phyloP scores from a whole-genome alignment of 345 rosid genomes.

The Eucalyptus pauciflora region DNA sequence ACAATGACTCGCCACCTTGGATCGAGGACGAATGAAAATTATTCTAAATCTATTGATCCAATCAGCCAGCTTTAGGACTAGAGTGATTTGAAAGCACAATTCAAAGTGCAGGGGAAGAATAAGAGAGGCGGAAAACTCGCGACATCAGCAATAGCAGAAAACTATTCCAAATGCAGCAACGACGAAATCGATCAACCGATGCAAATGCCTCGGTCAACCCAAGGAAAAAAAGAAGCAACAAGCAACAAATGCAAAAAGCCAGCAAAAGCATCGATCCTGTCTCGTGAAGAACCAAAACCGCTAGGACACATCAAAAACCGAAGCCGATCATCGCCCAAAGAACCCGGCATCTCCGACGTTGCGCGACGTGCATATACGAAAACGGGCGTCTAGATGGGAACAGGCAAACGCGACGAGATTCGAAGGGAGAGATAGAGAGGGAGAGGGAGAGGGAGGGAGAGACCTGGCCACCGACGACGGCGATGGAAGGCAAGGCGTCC shows the following conservation, averaged over 20 bases:
- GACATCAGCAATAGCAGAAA: neutral
- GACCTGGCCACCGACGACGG: constrained; percentile 98
- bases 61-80: neutral
- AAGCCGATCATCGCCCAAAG: neutral
- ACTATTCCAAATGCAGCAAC: neutral
- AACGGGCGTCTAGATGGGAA: neutral
- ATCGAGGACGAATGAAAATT: neutral
- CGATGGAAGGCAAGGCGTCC: constrained; percentile 93
- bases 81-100: neutral
- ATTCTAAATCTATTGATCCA: neutral
- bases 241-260: neutral
- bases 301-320: neutral
- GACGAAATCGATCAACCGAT: neutral
- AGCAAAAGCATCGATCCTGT: neutral
- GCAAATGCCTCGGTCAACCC: neutral
- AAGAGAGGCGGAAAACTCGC: neutral
- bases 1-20: neutral
- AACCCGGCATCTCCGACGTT: neutral
- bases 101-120: neutral
- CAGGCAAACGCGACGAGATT: neutral
- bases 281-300: neutral
- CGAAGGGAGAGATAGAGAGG: neutral
- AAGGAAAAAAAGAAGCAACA: neutral
- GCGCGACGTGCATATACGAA: neutral
- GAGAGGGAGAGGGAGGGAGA: neutral